Conservation (phyloP, 345 rosid genomes). For the Toxicodendron radicans region DNA sequence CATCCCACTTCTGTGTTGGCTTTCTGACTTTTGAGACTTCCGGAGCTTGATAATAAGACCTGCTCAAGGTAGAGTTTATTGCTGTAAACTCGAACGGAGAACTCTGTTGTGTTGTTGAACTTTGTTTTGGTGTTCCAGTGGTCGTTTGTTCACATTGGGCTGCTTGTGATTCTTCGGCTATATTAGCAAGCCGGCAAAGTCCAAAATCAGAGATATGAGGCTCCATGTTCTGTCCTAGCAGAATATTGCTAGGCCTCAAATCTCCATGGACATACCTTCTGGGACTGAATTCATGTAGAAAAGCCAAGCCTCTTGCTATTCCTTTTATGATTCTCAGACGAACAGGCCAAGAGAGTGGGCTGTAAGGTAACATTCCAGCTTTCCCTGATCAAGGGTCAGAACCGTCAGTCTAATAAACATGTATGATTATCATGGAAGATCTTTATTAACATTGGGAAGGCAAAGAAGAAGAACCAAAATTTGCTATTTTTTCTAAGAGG, state of each 20-base stretch:
- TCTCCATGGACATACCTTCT: slow-evolving; percentile 84
- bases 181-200: slow-evolving; percentile 61
- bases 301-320: slow-evolving; percentile 74
- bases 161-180: slow-evolving; percentile 40
- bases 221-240: slow-evolving; percentile 74
- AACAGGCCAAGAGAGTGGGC: slow-evolving; percentile 62
- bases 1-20: slow-evolving; percentile 98
- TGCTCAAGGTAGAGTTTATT: slow-evolving; percentile 38
- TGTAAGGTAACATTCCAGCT: slow-evolving; percentile 51
- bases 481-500: background rate
- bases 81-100: slow-evolving; percentile 49
- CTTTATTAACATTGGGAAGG: background rate
- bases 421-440: background rate
- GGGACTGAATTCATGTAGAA: slow-evolving; percentile 74
- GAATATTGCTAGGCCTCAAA: slow-evolving; percentile 72
- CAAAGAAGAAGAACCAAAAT: background rate
- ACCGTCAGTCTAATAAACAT: background rate
- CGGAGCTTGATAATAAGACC: slow-evolving; percentile 69
- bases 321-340: slow-evolving; percentile 72
- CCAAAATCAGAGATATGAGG: slow-evolving; percentile 80
- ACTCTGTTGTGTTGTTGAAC: slow-evolving; percentile 44
- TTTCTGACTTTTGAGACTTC: slow-evolving; percentile 61
- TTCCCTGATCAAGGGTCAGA: slow-evolving; percentile 45
- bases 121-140: slow-evolving; percentile 39
- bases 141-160: slow-evolving; percentile 37